Percentiles rank a stretch among this genome's conserved stretches.
Conservation (phyloP, 805 yeast genomes). For the Starmera quercuum region DNA sequence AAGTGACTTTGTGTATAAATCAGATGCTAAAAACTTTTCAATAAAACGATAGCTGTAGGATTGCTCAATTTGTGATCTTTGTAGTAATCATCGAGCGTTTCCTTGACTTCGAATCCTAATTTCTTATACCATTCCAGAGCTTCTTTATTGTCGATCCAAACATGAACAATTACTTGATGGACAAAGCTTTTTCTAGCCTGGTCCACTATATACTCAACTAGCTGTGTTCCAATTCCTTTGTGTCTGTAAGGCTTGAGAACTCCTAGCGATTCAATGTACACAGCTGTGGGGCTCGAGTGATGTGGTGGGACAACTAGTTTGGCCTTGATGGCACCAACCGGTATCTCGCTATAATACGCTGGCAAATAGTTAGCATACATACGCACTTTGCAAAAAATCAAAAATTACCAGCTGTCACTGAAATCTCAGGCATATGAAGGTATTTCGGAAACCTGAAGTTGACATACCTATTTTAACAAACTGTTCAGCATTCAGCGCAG, state of each 20-base stretch:
- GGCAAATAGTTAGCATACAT: conserved; percentile 8
- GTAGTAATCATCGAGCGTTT: conserved; percentile 37
- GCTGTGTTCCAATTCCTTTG: conserved; percentile 52
- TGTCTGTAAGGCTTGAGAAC: conserved; percentile 59
- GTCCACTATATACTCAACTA: conserved; percentile 49
- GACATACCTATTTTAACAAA: conserved; percentile 39
- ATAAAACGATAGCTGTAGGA: conserved; percentile 40
- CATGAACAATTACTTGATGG: conserved; percentile 47
- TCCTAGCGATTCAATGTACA: conserved; percentile 60
- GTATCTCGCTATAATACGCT: conserved; percentile 66
- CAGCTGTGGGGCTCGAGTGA: conserved; percentile 40
- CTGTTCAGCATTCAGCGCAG: conserved; percentile 38
- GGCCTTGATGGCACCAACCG: conserved; percentile 73
- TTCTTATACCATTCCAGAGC: conserved; percentile 44
- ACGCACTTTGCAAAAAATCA: conserved; percentile 1
- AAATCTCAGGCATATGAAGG: not conserved
- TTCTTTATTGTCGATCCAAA: conserved; percentile 34
- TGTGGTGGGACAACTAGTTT: conserved; percentile 36
- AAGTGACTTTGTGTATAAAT: not conserved
- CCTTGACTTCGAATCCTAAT: conserved; percentile 38
- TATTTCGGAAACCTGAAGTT: not conserved
- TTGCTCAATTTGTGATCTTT: conserved; percentile 33
- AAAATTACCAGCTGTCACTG: not conserved
- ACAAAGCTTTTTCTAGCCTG: conserved; percentile 48
- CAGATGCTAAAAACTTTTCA: not conserved